Evolutionary conservation across 345 rosid genomes (phyloP).

Genomic region (Eucalyptus pauciflora): DNA sequence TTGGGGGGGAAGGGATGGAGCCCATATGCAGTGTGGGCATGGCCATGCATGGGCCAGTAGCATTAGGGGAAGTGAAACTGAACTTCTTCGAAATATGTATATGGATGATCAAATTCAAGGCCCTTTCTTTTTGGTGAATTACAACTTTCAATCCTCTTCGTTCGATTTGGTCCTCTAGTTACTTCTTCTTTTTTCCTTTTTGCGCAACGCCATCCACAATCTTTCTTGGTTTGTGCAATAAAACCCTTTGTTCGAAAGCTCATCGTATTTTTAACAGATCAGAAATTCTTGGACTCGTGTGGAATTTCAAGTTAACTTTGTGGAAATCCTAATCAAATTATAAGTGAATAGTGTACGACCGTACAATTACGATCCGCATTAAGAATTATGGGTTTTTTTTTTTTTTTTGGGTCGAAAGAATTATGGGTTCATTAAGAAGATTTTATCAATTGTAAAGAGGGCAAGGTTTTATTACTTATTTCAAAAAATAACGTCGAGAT

Average conservation of each 20-base stretch:
- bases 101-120: not conserved
- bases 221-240: not conserved
- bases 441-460: not conserved
- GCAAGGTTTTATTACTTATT: not conserved
- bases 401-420: not conserved
- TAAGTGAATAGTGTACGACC: not conserved
- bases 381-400: too few species aligned
- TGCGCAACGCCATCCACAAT: not conserved
- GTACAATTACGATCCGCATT: accelerated
- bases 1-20: not conserved
- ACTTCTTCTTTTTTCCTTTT: not conserved
- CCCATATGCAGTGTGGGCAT: not conserved
- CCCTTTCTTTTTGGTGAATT: not conserved
- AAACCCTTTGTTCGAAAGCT: not conserved
- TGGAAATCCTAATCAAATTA: not conserved
- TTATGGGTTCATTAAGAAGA: accelerated
- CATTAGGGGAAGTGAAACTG: not conserved
- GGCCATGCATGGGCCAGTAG: not conserved
- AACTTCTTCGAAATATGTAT: not conserved
- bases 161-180: not conserved
- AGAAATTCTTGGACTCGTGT: not conserved
- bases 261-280: not conserved
- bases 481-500: not conserved
- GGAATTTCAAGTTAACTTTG: not conserved
- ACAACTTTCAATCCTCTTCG: not conserved